These are phyloP conservation scores for Xylariaceae sp. DNA, from an alignment of 2,329 filamentous ascomycete genomes.

Conservation along the genomic window DNA sequence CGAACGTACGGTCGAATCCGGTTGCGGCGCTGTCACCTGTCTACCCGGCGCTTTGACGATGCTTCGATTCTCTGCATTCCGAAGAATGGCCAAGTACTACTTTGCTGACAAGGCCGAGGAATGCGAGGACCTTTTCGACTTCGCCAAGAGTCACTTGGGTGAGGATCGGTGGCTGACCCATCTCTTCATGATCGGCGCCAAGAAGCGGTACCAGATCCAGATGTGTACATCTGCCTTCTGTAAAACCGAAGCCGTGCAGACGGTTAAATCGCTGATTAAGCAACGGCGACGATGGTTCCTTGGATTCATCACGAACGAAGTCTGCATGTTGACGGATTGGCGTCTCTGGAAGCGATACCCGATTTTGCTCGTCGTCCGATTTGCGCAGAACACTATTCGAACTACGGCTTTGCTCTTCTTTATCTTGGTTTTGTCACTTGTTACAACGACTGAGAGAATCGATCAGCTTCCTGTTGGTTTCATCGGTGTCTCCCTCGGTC, in stretches of 20 bases:
- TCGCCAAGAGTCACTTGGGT: slow-evolving; percentile 88
- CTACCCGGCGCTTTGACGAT: slow-evolving; percentile 93
- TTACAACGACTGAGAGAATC: slow-evolving; percentile 76
- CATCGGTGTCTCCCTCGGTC: slow-evolving; percentile 82
- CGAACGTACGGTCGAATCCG: slow-evolving; percentile 90
- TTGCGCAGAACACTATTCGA: slow-evolving; percentile 94
- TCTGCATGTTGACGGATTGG: slow-evolving; percentile 94
- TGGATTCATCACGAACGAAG: slow-evolving; percentile 96
- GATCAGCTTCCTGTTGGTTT: slow-evolving; percentile 83
- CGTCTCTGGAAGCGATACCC: slow-evolving; percentile 90
- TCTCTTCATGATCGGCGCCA: slow-evolving; percentile 96
- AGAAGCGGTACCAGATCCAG: slow-evolving; percentile 89
- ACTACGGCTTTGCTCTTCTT: slow-evolving; percentile 93
- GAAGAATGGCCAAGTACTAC: slow-evolving; percentile 96
- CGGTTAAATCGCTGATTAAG: slow-evolving; percentile 78
- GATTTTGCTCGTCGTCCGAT: slow-evolving; percentile 75
- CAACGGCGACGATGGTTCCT: slow-evolving; percentile 95
- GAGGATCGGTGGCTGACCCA: slow-evolving; percentile 97
- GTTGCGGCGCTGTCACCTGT: slow-evolving; percentile 89
- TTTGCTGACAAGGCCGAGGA: slow-evolving; percentile 96
- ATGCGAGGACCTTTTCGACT: slow-evolving; percentile 94
- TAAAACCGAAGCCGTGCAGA: slow-evolving; percentile 95
- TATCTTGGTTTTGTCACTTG: slow-evolving; percentile 81
- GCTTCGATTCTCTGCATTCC: slow-evolving; percentile 90
- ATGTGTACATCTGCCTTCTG: slow-evolving; percentile 98